These are phyloP conservation scores for Ascocoryne sarcoides DNA, from an alignment of 2,329 filamentous ascomycete genomes.

Conservation along the genomic window DNA sequence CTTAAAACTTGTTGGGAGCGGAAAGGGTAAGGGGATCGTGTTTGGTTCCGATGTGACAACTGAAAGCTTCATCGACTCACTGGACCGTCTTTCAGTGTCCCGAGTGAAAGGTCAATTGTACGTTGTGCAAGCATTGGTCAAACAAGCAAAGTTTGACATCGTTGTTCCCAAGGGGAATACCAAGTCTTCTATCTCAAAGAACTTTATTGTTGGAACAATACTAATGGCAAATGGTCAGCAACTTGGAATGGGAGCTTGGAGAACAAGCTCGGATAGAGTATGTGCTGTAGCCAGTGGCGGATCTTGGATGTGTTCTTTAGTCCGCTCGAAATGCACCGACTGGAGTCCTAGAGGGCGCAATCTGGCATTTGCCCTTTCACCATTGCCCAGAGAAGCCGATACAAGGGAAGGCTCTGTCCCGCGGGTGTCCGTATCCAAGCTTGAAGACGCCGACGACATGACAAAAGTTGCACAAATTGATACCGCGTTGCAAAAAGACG, in stretches of 20 bases:
- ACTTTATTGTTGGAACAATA: neutral
- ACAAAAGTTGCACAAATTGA: neutral
- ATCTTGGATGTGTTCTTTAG: constrained; percentile 9
- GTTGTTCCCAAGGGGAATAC: neutral
- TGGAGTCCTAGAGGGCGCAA: too few species aligned
- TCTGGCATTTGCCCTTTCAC: too few species aligned
- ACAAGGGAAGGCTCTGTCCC: too few species aligned
- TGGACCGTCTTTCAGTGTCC: constrained; percentile 7
- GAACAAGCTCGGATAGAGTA: constrained; percentile 19
- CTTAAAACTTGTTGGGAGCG: constrained; percentile 8
- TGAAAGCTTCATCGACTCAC: constrained; percentile 17
- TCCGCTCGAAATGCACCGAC: too few species aligned
- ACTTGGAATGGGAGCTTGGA: constrained; percentile 23
- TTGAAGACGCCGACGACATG: neutral
- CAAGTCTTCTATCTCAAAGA: neutral
- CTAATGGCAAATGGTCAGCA: constrained; percentile 22
- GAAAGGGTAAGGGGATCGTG: constrained; percentile 6
- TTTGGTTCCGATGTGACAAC: constrained; percentile 6
- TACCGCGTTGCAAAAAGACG: neutral
- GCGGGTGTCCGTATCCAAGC: neutral
- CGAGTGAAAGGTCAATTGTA: neutral
- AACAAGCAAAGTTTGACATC: neutral
- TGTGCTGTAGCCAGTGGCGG: constrained; percentile 16
- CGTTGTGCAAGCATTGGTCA: neutral
- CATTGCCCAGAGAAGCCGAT: too few species aligned